Evolutionary conservation across 345 rosid genomes (phyloP), one percentile per base, ranked within the genome.

Genomic region (Linum lewisii): DNA sequence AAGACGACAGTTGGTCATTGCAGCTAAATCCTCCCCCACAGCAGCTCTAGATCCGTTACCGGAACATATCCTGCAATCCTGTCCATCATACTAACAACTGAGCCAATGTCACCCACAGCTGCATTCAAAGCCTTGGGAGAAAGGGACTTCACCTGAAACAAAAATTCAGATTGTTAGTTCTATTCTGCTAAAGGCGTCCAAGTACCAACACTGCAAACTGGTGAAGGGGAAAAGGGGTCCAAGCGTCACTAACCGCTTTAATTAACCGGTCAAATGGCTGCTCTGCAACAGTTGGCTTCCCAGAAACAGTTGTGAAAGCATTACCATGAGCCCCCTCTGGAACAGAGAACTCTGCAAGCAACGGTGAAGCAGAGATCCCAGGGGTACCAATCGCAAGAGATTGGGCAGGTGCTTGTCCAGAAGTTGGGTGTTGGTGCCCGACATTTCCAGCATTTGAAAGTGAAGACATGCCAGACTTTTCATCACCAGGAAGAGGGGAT

Each of bases 31-130:
- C 78, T 93, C 99, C 57, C 99, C 97, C 69, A 82, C 94, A 26
- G 97, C 89, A 69, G 99, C 91, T 75, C 92, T 85, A 72, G 94
- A 87, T 62, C 99, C 96, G 71, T 89, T 89, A 58, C 94, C 96
- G 97, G 91, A 10, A 94, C 90, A 14, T 95, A 84, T 42, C 99
- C 95, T 36, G 97, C 92, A 70, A 89, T 87, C 72, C 96, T 82
- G 67, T 93, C 95, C 52, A 77, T 90, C 97, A 89, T 89, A 71
- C 88, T 77, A 62, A 89, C 95, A 54, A 89, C 95, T 16, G 95
- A 83, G 66, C 79, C 84, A 47, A 93, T 89, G 63, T 93, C 97
- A 72, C 82, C 78, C 68, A 85, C 92, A 51, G 95, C 80, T 56
- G 90, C 81, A 73, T 78, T 68, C 77, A 93, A 62, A 54, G 88